A percentile compares a stretch with the other conserved stretches of the same genome.
Evolutionary conservation across 352 stramenopile genomes (phyloP).

Genomic region (Phytophthora multivora): DNA sequence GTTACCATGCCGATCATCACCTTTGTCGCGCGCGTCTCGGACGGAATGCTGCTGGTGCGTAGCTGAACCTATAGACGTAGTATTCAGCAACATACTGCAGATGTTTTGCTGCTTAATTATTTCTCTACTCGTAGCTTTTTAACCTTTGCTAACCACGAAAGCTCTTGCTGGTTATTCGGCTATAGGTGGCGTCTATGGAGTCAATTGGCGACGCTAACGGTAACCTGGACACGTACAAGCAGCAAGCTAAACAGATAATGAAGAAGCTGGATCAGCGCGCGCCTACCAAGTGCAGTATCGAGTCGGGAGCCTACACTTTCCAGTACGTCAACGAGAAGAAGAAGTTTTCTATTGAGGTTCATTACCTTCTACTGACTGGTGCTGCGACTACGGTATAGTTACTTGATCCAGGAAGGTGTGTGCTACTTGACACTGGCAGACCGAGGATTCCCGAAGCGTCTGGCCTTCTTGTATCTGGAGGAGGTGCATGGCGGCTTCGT

Average conservation of each 20-base stretch:
- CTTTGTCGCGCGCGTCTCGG: conserved; percentile 93
- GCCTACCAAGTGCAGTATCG: conserved; percentile 94
- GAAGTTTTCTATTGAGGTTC: not conserved
- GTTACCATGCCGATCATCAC: conserved; percentile 93
- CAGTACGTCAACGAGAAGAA: conserved; percentile 65
- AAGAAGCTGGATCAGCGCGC: conserved; percentile 92
- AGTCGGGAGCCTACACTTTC: conserved; percentile 92
- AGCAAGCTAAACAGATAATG: conserved; percentile 95
- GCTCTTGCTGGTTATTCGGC: not conserved
- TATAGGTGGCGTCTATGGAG: conserved; percentile 94
- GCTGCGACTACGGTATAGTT: conserved; percentile 60
- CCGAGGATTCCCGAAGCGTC: conserved; percentile 95
- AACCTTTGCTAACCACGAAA: not conserved
- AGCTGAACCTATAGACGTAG: not conserved
- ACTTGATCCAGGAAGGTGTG: conserved; percentile 97
- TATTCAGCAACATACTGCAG: not conserved
- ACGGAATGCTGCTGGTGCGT: conserved; percentile 92
- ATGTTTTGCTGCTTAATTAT: not conserved
- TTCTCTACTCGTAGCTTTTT: not conserved
- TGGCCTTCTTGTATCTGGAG: conserved; percentile 98
- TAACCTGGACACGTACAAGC: conserved; percentile 91
- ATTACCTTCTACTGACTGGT: not conserved
- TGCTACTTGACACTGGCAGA: conserved; percentile 98
- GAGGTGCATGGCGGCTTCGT: conserved; percentile 95
- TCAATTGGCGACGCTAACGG: conserved; percentile 80